phyloP scores from a whole-genome alignment of 257 asterid genomes.

The Eustoma russellianum region DNA sequence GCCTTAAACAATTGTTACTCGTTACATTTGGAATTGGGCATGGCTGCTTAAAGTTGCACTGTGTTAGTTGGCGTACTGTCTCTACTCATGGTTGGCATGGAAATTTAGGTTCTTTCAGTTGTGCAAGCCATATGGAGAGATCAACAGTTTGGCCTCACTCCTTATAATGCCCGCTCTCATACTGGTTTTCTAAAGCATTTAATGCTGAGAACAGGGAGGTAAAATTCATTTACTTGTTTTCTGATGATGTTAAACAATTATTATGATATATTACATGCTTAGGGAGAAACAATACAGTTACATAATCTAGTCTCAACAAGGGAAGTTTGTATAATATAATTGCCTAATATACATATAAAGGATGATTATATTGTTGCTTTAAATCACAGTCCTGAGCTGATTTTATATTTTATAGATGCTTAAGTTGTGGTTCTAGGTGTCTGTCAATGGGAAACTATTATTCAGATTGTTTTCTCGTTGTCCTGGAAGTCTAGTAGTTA shows the following conservation, averaged over 20 bases:
- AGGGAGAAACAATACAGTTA: background rate
- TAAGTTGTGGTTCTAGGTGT: too few relatives aligned
- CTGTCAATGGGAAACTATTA: too few relatives aligned
- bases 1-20: background rate
- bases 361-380: too few relatives aligned
- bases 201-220: slow-evolving; percentile 95
- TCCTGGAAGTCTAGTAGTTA: too few relatives aligned
- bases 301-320: too few relatives aligned
- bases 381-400: too few relatives aligned
- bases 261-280: background rate
- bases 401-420: too few relatives aligned
- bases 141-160: slow-evolving; percentile 53
- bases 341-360: too few relatives aligned
- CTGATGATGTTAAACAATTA: background rate
- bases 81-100: slow-evolving; percentile 23
- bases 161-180: slow-evolving; percentile 85
- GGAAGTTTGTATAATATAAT: too few relatives aligned
- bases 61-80: background rate
- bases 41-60: background rate
- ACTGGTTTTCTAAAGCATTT: slow-evolving; percentile 84
- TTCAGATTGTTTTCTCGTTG: too few relatives aligned
- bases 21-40: background rate
- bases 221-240: slow-evolving; percentile 4
- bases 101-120: slow-evolving; percentile 88
- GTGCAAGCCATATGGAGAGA: slow-evolving; percentile 85